phyloP scores from a whole-genome alignment of 495 filamentous ascomycete genomes.

The Xanthoparmelia taractica region DNA sequence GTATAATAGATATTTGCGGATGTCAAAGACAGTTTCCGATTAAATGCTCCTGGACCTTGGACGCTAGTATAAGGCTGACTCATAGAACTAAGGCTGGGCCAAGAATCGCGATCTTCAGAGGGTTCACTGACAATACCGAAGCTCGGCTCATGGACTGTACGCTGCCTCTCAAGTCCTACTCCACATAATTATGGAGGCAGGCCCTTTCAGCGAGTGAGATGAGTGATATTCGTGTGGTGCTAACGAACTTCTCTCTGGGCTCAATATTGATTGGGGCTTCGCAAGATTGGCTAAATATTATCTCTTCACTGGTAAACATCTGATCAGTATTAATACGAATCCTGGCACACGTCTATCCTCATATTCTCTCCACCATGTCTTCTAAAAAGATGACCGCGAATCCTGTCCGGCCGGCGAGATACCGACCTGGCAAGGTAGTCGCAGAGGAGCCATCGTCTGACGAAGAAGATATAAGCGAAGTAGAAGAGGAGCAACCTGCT shows the following conservation, averaged over 20 bases:
- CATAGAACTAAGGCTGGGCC: no score
- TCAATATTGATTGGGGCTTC: neutral
- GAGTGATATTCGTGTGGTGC: neutral
- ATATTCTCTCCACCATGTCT: conserved; percentile 52
- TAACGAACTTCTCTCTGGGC: neutral
- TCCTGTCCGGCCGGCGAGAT: conserved; percentile 69
- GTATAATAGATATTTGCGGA: no score
- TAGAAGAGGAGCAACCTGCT: conserved; percentile 37
- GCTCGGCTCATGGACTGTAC: no score
- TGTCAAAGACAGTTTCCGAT: no score
- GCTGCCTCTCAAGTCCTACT: neutral
- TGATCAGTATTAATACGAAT: neutral
- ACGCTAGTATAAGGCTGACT: no score
- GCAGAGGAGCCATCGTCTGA: conserved; percentile 58
- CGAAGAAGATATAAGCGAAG: conserved; percentile 47
- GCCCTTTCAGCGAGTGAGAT: neutral
- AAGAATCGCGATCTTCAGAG: no score
- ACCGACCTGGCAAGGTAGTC: conserved; percentile 76
- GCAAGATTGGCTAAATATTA: neutral
- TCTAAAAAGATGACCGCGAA: conserved; percentile 94
- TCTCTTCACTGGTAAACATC: neutral
- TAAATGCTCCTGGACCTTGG: no score
- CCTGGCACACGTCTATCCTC: neutral
- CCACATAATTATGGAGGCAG: neutral
- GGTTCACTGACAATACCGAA: no score